Evolutionary conservation across 495 filamentous ascomycete species (phyloP).

Genomic region (Ascobolus immersus): DNA sequence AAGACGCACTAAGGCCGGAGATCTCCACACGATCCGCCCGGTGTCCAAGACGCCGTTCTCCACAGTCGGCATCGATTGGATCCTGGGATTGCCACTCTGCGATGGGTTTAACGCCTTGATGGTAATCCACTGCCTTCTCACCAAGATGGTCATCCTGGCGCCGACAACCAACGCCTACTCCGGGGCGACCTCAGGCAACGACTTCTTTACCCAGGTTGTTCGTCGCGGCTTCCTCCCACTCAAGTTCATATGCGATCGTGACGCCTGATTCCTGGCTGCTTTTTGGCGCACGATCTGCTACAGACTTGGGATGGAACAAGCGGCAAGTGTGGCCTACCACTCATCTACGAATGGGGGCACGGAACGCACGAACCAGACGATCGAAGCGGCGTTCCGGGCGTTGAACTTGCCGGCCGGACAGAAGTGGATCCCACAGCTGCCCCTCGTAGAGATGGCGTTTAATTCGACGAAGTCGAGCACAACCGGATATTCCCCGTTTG

Average conservation of each 20-base stretch:
- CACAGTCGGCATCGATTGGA: slow-evolving; percentile 1
- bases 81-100: neutral
- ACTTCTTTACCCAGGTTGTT: slow-evolving; percentile 1
- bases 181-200: neutral
- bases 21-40: too few relatives aligned
- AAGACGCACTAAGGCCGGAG: too few relatives aligned
- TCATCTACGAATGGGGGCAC: neutral
- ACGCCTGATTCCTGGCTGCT: neutral
- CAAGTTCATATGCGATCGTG: slow-evolving; percentile 1
- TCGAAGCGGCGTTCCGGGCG: neutral
- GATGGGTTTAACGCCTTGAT: neutral
- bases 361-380: slow-evolving; percentile 1
- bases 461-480: neutral
- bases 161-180: neutral
- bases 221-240: neutral
- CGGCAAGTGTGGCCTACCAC: neutral
- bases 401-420: neutral
- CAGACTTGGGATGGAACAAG: neutral
- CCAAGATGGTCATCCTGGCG: neutral
- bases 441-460: neutral
- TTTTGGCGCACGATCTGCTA: too few relatives aligned
- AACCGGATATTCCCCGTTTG: neutral
- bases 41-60: too few relatives aligned
- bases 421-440: neutral
- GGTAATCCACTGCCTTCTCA: neutral